Evolutionary conservation across 768 basidiomycete species (phyloP).

Genomic region (Agrocybe praecox): DNA sequence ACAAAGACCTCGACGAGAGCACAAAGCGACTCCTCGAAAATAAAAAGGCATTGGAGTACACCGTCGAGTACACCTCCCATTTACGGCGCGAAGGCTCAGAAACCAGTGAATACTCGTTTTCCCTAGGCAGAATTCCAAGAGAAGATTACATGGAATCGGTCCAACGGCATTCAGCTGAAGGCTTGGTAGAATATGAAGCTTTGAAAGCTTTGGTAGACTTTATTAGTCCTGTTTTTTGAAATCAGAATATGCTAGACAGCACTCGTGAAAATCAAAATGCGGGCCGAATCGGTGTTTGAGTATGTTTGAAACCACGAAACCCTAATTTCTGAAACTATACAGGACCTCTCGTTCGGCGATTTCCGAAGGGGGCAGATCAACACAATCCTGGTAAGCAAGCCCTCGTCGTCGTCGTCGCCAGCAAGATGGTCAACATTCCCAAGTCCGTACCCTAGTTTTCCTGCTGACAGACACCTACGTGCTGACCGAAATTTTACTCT

Average conservation of each 20-base stretch:
- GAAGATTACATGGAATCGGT: slow-evolving; percentile 22
- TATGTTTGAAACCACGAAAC: too few relatives aligned
- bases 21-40: slow-evolving; percentile 11
- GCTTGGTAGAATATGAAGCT: slow-evolving; percentile 13
- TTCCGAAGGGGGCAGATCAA: slow-evolving; percentile 32
- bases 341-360: slow-evolving; percentile 34
- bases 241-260: too few relatives aligned
- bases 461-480: neutral
- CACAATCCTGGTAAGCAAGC: slow-evolving; percentile 31
- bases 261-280: neutral
- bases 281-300: neutral
- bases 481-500: slow-evolving; percentile 12
- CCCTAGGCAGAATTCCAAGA: slow-evolving; percentile 12
- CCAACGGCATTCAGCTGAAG: slow-evolving; percentile 15
- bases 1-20: slow-evolving; percentile 2
- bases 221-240: slow-evolving; percentile 9
- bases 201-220: slow-evolving; percentile 21
- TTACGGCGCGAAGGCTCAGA: slow-evolving; percentile 11
- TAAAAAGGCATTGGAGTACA: slow-evolving; percentile 15
- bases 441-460: slow-evolving; percentile 62
- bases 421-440: slow-evolving; percentile 92
- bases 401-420: slow-evolving; percentile 46
- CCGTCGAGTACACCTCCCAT: slow-evolving; percentile 18
- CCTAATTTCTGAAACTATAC: slow-evolving; percentile 37
- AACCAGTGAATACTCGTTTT: slow-evolving; percentile 6